Conservation (phyloP, 2,329 filamentous ascomycete genomes). For the Talaromyces sp. region DNA sequence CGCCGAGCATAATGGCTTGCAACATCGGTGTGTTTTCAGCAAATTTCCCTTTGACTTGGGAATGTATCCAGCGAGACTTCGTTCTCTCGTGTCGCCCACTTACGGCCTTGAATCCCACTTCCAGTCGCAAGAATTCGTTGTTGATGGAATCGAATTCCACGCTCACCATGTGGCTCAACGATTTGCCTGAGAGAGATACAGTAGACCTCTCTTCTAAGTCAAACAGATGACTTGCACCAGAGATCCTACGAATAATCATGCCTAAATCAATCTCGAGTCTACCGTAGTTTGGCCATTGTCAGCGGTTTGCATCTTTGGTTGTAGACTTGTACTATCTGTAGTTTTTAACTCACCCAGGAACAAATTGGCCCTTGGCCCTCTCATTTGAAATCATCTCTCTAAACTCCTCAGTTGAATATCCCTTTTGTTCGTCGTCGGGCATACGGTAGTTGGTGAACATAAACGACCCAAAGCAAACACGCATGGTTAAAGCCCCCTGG, state of each 20-base stretch:
- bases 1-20: constrained; percentile 32
- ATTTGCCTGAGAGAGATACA: constrained; percentile 14
- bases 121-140: constrained; percentile 29
- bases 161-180: constrained; percentile 30
- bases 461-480: constrained; percentile 38
- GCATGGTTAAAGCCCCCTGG: constrained; percentile 34
- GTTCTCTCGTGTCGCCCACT: constrained; percentile 28
- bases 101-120: constrained; percentile 28
- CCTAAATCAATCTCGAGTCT: constrained; percentile 20
- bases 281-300: not conserved
- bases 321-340: not conserved
- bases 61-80: constrained; percentile 30
- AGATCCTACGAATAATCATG: constrained; percentile 24
- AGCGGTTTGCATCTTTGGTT: not conserved
- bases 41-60: constrained; percentile 16
- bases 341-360: constrained; percentile 27
- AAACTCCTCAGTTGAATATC: constrained; percentile 35
- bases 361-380: constrained; percentile 29
- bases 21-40: constrained; percentile 22
- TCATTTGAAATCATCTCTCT: constrained; percentile 33
- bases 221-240: constrained; percentile 22
- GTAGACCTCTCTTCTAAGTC: constrained; percentile 18
- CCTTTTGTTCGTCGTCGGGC: constrained; percentile 18
- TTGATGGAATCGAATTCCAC: constrained; percentile 33
- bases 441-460: constrained; percentile 30